Percentiles rank a stretch among this genome's conserved stretches.
These are phyloP conservation scores for Alternaria burnsii DNA, from an alignment of 2,329 filamentous ascomycete species.

Conservation along the genomic window DNA sequence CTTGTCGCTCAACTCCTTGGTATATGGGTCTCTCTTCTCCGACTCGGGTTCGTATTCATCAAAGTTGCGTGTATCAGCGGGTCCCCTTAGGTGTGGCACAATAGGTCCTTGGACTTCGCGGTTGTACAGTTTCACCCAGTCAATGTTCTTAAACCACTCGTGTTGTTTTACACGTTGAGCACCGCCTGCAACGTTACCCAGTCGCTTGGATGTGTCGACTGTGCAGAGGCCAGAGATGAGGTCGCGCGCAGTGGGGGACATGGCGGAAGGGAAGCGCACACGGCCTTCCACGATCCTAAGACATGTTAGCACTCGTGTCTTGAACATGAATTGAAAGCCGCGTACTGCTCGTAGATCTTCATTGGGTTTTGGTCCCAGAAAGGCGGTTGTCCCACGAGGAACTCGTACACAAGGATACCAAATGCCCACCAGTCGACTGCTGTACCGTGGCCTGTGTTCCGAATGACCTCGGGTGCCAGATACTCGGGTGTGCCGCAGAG, in stretches of 20 bases:
- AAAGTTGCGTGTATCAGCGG: constrained; percentile 81
- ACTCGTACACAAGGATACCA: constrained; percentile 84
- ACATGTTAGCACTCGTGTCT: not conserved
- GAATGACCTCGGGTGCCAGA: constrained; percentile 83
- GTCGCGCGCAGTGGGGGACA: constrained; percentile 75
- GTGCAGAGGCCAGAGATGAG: constrained; percentile 80
- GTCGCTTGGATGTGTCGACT: constrained; percentile 77
- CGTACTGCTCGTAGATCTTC: constrained; percentile 78
- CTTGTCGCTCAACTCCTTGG: constrained; percentile 70
- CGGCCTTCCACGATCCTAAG: constrained; percentile 79
- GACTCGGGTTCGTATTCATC: constrained; percentile 84
- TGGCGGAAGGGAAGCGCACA: constrained; percentile 73
- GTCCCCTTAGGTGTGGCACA: constrained; percentile 74
- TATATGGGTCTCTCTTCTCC: constrained; percentile 70
- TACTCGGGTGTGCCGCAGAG: constrained; percentile 86
- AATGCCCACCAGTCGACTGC: constrained; percentile 91
- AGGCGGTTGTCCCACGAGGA: constrained; percentile 82
- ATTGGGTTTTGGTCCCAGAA: constrained; percentile 90
- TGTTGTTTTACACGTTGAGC: constrained; percentile 76
- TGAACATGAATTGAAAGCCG: not conserved
- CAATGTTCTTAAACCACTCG: constrained; percentile 75
- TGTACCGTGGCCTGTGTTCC: constrained; percentile 75
- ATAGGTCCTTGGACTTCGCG: constrained; percentile 74
- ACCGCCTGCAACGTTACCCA: constrained; percentile 81
- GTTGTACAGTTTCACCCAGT: constrained; percentile 77